Conservation (phyloP, 2,329 filamentous ascomycete species). For the Mycogone perniciosa region DNA sequence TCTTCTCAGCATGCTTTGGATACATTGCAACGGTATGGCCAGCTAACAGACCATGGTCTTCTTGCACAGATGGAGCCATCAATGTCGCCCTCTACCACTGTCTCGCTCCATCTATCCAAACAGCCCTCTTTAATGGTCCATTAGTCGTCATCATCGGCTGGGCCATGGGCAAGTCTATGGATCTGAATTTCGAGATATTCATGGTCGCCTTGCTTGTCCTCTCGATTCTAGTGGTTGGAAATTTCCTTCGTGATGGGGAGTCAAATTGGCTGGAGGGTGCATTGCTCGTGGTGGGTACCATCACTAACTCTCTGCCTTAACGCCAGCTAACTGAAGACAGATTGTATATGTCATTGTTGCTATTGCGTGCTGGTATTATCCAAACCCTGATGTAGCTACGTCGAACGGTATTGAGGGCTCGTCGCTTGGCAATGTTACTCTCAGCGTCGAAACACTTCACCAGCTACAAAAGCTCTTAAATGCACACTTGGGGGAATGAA, state of each 20-base stretch:
- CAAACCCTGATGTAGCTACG: conserved; percentile 33
- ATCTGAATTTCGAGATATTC: conserved; percentile 70
- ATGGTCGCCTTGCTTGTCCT: conserved; percentile 69
- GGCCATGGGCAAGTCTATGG: conserved; percentile 58
- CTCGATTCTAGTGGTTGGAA: conserved; percentile 66
- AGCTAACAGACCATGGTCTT: conserved; percentile 19
- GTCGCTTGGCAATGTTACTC: conserved; percentile 22
- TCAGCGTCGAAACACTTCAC: conserved; percentile 24
- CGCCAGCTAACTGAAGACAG: conserved; percentile 9
- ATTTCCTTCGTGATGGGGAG: conserved; percentile 67
- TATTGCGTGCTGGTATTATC: conserved; percentile 40
- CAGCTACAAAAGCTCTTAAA: conserved; percentile 22
- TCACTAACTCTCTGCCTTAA: not conserved
- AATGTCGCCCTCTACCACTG: conserved; percentile 68
- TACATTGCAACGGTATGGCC: not conserved
- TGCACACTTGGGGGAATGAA: not conserved
- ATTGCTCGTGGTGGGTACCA: conserved; percentile 51
- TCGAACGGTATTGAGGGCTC: conserved; percentile 25
- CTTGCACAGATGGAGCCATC: conserved; percentile 42
- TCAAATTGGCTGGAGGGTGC: conserved; percentile 71
- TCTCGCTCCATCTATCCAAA: conserved; percentile 67
- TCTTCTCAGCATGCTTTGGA: not conserved
- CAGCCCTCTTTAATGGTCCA: conserved; percentile 67
- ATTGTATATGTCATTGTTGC: conserved; percentile 39
- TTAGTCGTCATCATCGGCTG: conserved; percentile 66